These are phyloP conservation scores for Phytophthora colocasiae DNA, from an alignment of 352 stramenopile species.

Conservation along the genomic window DNA sequence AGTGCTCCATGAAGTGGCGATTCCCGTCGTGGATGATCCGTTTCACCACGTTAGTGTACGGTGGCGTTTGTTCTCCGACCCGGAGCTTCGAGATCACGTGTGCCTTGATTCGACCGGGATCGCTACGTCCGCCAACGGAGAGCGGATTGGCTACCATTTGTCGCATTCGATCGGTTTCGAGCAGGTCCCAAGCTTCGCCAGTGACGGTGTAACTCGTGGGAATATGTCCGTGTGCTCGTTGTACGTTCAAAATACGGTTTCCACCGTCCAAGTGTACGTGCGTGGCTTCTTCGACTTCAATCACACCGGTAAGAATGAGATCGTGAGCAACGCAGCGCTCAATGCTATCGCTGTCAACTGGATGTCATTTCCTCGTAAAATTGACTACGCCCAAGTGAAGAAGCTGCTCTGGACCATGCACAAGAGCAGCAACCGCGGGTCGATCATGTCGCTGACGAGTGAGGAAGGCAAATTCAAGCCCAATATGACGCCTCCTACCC, in stretches of 20 bases:
- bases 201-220: conserved; percentile 17
- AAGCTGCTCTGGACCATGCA: conserved; percentile 35
- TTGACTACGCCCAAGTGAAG: conserved; percentile 38
- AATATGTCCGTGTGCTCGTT: conserved; percentile 34
- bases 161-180: conserved; percentile 43
- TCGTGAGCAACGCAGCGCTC: conserved; percentile 25
- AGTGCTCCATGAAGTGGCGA: conserved; percentile 24
- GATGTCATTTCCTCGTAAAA: conserved; percentile 25
- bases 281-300: conserved; percentile 44
- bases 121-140: conserved; percentile 19
- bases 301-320: conserved; percentile 14
- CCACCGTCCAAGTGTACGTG: conserved; percentile 21
- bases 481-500: background rate
- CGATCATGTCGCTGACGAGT: conserved; percentile 19
- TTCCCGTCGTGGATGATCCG: conserved; percentile 29
- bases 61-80: conserved; percentile 33
- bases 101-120: conserved; percentile 50
- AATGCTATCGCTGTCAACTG: conserved; percentile 18
- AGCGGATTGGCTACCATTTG: conserved; percentile 56
- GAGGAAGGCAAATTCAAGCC: conserved; percentile 14
- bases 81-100: conserved; percentile 45
- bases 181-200: conserved; percentile 22
- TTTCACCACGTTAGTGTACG: conserved; percentile 48
- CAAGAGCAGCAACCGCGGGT: conserved; percentile 16
- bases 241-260: conserved; percentile 20